A percentile compares a stretch with the other conserved stretches of the same genome.
These are phyloP conservation scores for Dryadomyces quercivorus DNA, from an alignment of 2,329 filamentous ascomycete genomes.

Conservation along the genomic window DNA sequence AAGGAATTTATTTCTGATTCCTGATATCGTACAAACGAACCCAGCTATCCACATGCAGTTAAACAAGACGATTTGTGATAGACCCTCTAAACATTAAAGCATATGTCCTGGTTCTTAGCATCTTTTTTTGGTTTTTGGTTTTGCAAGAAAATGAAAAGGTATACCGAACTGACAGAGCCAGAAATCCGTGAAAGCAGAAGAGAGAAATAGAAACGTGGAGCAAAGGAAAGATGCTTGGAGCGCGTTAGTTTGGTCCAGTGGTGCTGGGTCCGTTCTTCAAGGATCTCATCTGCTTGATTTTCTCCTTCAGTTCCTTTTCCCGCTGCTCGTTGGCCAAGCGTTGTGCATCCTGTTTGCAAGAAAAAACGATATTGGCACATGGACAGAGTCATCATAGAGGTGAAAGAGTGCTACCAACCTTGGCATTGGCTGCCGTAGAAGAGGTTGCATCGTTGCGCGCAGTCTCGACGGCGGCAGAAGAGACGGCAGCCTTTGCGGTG, in stretches of 20 bases:
- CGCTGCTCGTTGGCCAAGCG: constrained; percentile 31
- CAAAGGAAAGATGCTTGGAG: constrained; percentile 17
- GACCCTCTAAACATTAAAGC: background rate
- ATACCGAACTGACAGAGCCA: background rate
- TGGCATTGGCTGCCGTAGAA: constrained; percentile 11
- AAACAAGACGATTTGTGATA: background rate
- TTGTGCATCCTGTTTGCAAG: constrained; percentile 19
- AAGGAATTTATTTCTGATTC: too few relatives aligned
- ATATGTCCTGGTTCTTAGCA: background rate
- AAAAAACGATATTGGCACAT: background rate
- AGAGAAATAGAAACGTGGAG: background rate
- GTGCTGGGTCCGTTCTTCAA: constrained; percentile 28
- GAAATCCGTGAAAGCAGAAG: background rate
- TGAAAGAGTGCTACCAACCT: constrained; percentile 16
- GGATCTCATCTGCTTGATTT: constrained; percentile 43
- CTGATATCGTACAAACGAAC: too few relatives aligned
- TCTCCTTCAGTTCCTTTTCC: constrained; percentile 39
- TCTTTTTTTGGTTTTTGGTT: background rate
- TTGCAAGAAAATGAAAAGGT: background rate
- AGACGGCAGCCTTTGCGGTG: constrained; percentile 12
- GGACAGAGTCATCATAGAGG: too few relatives aligned
- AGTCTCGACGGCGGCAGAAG: background rate
- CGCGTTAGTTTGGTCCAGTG: constrained; percentile 32
- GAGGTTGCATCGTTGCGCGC: background rate
- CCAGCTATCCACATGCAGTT: background rate